A percentile compares a stretch with the other conserved stretches of the same genome.
Conservation (phyloP, 148 eudicot species). For the Beta vulgaris region DNA sequence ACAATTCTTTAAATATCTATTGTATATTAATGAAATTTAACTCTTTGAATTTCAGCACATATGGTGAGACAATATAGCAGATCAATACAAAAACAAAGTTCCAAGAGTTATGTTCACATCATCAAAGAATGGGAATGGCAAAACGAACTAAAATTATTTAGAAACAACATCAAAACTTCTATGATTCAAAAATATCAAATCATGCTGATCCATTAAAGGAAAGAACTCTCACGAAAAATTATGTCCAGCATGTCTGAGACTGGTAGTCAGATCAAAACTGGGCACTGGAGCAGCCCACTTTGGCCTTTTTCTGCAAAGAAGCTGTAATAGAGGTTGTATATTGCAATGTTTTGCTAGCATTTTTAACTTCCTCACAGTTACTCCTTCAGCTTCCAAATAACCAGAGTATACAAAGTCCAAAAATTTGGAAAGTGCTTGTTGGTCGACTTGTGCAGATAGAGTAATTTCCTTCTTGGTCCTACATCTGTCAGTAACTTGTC, state of each 20-base stretch:
- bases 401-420: constrained; percentile 72
- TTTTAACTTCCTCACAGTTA: constrained; percentile 55
- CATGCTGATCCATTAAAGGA: not conserved
- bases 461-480: constrained; percentile 40
- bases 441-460: constrained; percentile 72
- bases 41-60: not conserved
- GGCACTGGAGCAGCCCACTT: constrained; percentile 68
- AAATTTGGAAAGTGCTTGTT: constrained; percentile 52
- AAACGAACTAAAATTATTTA: not conserved
- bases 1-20: not conserved
- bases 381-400: constrained; percentile 49
- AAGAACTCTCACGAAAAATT: constrained; percentile 47
- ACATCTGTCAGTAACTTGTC: constrained; percentile 23
- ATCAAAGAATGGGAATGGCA: constrained; percentile 1
- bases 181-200: not conserved
- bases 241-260: constrained; percentile 60
- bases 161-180: not conserved
- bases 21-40: not conserved
- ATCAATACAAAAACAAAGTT: not conserved
- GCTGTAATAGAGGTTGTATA: constrained; percentile 49
- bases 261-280: constrained; percentile 49
- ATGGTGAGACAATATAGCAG: not conserved
- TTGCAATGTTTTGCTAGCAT: constrained; percentile 61
- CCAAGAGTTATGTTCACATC: not conserved
- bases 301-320: constrained; percentile 55